Evolutionary conservation across 495 filamentous ascomycete species (phyloP).

Genomic region (Neurospora sp.): DNA sequence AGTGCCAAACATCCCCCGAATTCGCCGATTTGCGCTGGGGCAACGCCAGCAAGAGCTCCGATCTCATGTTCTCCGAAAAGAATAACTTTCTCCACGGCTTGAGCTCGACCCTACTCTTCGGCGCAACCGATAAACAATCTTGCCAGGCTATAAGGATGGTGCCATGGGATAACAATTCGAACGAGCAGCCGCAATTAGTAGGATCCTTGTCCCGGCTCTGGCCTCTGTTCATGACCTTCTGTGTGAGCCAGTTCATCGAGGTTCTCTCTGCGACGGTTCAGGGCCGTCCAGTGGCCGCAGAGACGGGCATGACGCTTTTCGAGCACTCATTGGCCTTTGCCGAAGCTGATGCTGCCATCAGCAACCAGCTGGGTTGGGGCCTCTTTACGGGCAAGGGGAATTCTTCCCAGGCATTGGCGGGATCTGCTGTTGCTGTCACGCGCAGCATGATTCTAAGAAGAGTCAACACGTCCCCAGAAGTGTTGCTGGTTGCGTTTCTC

Average conservation of each 20-base stretch:
- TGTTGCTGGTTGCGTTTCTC: constrained; percentile 77
- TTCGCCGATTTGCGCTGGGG: constrained; percentile 67
- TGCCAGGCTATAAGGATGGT: constrained; percentile 67
- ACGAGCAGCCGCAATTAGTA: constrained; percentile 33
- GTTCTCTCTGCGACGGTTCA: constrained; percentile 81
- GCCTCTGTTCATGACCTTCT: constrained; percentile 77
- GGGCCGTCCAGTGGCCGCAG: constrained; percentile 64
- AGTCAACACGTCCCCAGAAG: constrained; percentile 79
- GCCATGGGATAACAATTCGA: constrained; percentile 23
- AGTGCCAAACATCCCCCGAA: constrained; percentile 80
- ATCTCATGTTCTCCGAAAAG: constrained; percentile 62
- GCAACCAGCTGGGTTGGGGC: constrained; percentile 60
- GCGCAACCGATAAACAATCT: constrained; percentile 54
- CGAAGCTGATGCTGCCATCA: constrained; percentile 81
- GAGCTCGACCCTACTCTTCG: constrained; percentile 58
- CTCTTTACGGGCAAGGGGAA: constrained; percentile 40
- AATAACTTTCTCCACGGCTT: constrained; percentile 61
- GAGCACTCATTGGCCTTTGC: constrained; percentile 95
- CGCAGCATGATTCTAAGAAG: constrained; percentile 47
- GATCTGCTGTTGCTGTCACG: constrained; percentile 36
- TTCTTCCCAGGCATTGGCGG: constrained; percentile 30
- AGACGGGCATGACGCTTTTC: constrained; percentile 94
- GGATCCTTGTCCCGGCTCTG: constrained; percentile 80
- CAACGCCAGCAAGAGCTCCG: constrained; percentile 50
- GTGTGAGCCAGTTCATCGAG: constrained; percentile 79